Evolutionary conservation across 371 early-diverging fungal genomes (phyloP).

Genomic region (Mortierella sp.): DNA sequence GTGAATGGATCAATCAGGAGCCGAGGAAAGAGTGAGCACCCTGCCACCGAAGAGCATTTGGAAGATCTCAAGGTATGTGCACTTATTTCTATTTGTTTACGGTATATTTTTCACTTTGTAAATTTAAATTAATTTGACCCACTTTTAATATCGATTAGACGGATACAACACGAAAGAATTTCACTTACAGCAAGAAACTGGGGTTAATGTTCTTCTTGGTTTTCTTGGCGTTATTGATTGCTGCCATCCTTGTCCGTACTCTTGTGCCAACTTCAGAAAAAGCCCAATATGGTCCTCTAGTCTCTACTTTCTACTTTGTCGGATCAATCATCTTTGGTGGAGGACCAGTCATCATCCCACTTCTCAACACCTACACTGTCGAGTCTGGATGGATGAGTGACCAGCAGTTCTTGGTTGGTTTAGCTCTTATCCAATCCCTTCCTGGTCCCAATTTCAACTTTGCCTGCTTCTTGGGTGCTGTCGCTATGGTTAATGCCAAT

Average conservation of each 20-base stretch:
- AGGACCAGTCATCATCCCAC: slow-evolving; percentile 71
- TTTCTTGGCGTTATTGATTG: slow-evolving; percentile 60
- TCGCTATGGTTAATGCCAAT: slow-evolving; percentile 57
- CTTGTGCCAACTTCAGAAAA: slow-evolving; percentile 25
- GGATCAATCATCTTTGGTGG: slow-evolving; percentile 79
- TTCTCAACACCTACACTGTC: slow-evolving; percentile 67
- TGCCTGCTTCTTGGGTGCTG: slow-evolving; percentile 70
- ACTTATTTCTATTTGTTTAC: background rate
- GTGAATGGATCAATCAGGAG: slow-evolving; percentile 22
- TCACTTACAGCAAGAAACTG: slow-evolving; percentile 59
- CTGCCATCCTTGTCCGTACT: slow-evolving; percentile 59
- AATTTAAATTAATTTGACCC: background rate
- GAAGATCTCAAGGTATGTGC: slow-evolving; percentile 7
- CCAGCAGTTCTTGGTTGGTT: slow-evolving; percentile 69
- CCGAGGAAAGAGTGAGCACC: slow-evolving; percentile 9
- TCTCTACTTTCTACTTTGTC: slow-evolving; percentile 66
- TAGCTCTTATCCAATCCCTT: slow-evolving; percentile 70
- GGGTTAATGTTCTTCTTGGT: slow-evolving; percentile 58
- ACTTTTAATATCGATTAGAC: background rate
- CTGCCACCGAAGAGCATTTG: background rate
- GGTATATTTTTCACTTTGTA: background rate
- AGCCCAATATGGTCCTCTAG: slow-evolving; percentile 42
- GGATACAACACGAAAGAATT: slow-evolving; percentile 14
- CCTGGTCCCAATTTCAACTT: slow-evolving; percentile 78
- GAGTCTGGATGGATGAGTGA: slow-evolving; percentile 63